phyloP scores from a whole-genome alignment of 352 stramenopile genomes.

The Phytopythium vexans region DNA sequence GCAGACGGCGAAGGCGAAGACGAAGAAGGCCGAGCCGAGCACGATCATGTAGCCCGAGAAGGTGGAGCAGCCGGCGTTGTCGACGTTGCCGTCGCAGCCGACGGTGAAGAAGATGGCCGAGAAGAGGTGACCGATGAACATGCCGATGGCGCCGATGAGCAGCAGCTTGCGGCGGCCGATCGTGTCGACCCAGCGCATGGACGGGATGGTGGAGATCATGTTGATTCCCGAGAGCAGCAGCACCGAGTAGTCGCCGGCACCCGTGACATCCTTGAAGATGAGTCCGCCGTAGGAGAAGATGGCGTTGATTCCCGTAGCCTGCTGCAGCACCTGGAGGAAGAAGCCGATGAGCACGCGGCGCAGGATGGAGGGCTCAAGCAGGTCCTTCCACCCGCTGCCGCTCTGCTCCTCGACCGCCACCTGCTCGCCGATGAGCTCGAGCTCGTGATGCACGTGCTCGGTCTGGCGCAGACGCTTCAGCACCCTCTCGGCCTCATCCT shows the following conservation, averaged over 20 bases:
- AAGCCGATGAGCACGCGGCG: conserved; percentile 23
- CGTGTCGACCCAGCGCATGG: conserved; percentile 29
- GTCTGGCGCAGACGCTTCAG: conserved; percentile 23
- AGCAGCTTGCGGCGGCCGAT: conserved; percentile 25
- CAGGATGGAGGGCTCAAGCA: conserved; percentile 17
- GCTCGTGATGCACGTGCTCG: conserved; percentile 20
- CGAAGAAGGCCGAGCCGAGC: conserved; percentile 20
- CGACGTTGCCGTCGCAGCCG: conserved; percentile 15
- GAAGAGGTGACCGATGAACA: conserved; percentile 23
- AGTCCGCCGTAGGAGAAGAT: conserved; percentile 27
- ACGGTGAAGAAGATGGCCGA: conserved; percentile 23
- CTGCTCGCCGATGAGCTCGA: conserved; percentile 34
- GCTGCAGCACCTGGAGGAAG: conserved; percentile 26
- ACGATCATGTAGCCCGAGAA: conserved; percentile 23
- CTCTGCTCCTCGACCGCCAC: conserved; percentile 14
- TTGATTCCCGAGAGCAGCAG: conserved; percentile 31
- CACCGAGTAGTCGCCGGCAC: conserved; percentile 15
- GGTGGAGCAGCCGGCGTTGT: conserved; percentile 13
- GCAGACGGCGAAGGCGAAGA: conserved; percentile 30
- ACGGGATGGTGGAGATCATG: conserved; percentile 24
- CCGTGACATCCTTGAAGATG: conserved; percentile 28
- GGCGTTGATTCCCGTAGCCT: conserved; percentile 30
- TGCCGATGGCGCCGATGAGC: conserved; percentile 22
- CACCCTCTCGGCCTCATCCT: conserved; percentile 15
- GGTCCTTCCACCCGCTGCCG: conserved; percentile 12